phyloP scores from a whole-genome alignment of 352 stramenopile species.

The Globisporangium ultimum region DNA sequence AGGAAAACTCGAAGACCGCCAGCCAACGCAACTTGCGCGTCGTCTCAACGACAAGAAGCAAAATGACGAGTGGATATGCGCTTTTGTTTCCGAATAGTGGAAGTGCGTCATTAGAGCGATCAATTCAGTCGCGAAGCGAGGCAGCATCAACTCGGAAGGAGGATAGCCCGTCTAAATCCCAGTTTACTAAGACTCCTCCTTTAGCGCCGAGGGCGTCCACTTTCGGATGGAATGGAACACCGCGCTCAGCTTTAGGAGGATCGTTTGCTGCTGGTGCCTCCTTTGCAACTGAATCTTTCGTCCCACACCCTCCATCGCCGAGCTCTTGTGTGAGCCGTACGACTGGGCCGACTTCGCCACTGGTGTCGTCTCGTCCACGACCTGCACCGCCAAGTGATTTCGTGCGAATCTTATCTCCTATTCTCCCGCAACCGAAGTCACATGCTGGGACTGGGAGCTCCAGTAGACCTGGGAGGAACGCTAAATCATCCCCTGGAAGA shows the following conservation, averaged over 20 bases:
- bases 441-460: not conserved
- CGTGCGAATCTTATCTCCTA: conserved; percentile 10
- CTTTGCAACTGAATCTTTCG: not conserved
- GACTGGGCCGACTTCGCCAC: not conserved
- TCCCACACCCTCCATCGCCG: conserved; percentile 1
- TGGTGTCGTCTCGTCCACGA: not conserved
- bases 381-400: not conserved
- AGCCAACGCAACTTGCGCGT: conserved; percentile 42
- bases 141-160: not conserved
- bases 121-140: not conserved
- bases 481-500: conserved; percentile 7
- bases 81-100: conserved; percentile 1
- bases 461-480: not conserved
- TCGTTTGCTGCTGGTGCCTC: conserved; percentile 6
- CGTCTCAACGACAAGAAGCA: conserved; percentile 49
- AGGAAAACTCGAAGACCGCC: conserved; percentile 17
- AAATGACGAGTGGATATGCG: conserved; percentile 15
- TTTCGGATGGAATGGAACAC: not conserved
- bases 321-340: not conserved
- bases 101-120: not conserved
- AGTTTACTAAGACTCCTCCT: not conserved
- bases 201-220: not conserved
- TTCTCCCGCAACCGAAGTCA: conserved; percentile 1
- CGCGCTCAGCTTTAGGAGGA: conserved; percentile 10
- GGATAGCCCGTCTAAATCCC: not conserved